Percentiles rank a stretch among this genome's conserved stretches.
These are phyloP conservation scores for Ogataea glucozyma DNA, from an alignment of 805 yeast genomes.

Conservation along the genomic window DNA sequence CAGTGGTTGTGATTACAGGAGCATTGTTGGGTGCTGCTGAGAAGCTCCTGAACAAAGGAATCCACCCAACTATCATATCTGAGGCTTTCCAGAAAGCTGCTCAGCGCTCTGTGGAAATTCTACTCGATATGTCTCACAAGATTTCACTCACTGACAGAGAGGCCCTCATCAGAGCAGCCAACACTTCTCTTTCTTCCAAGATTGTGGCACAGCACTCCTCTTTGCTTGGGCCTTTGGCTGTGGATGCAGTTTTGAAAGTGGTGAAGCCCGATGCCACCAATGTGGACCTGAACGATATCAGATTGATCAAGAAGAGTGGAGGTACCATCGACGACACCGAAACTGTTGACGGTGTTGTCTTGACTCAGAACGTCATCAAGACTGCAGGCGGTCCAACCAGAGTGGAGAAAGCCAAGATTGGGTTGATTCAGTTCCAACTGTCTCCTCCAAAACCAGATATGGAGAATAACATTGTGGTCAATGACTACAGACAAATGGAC, in stretches of 20 bases:
- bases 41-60: slow-evolving; percentile 80
- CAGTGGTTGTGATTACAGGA: slow-evolving; percentile 95
- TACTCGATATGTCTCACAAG: slow-evolving; percentile 80
- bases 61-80: slow-evolving; percentile 93
- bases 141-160: slow-evolving; percentile 80
- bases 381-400: slow-evolving; percentile 94
- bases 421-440: slow-evolving; percentile 87
- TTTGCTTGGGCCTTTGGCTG: slow-evolving; percentile 88
- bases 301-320: slow-evolving; percentile 90
- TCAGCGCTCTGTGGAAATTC: slow-evolving; percentile 72
- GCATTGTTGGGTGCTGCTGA: slow-evolving; percentile 95
- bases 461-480: slow-evolving; percentile 96
- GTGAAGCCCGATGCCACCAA: slow-evolving; percentile 45
- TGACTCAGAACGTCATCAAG: slow-evolving; percentile 87
- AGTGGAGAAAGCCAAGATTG: slow-evolving; percentile 91
- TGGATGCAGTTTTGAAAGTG: slow-evolving; percentile 86
- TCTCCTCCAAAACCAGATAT: slow-evolving; percentile 97
- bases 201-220: slow-evolving; percentile 92
- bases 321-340: slow-evolving; percentile 98
- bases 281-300: slow-evolving; percentile 85
- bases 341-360: slow-evolving; percentile 87
- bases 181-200: slow-evolving; percentile 91
- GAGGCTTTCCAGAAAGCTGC: slow-evolving; percentile 94
- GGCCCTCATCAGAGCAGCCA: slow-evolving; percentile 85
- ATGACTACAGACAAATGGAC: slow-evolving; percentile 99